A percentile compares a stretch with the other conserved stretches of the same genome.
These are phyloP conservation scores for Tephrocybe sp. DNA, from an alignment of 768 basidiomycete species.

Conservation along the genomic window DNA sequence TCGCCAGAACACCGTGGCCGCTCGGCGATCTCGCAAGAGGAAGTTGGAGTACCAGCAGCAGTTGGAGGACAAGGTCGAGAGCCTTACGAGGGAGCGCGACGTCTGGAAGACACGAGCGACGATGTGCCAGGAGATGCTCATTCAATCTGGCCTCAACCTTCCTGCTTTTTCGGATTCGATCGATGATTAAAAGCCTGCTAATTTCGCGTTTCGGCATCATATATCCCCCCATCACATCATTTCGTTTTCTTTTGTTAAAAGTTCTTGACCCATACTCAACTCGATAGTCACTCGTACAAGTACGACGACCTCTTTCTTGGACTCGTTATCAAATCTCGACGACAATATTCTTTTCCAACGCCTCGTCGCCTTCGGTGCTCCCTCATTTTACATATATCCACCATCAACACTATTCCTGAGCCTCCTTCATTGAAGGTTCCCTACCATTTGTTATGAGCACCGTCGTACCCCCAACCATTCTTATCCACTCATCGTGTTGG, in stretches of 20 bases:
- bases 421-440: slow-evolving; percentile 15
- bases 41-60: slow-evolving; percentile 69
- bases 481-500: no score
- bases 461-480: slow-evolving; percentile 43
- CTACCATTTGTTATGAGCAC: slow-evolving; percentile 49
- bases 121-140: slow-evolving; percentile 42
- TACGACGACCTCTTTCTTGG: slow-evolving; percentile 5
- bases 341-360: slow-evolving; percentile 22
- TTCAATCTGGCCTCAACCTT: slow-evolving; percentile 38
- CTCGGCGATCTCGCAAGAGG: slow-evolving; percentile 69
- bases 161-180: slow-evolving; percentile 31
- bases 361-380: slow-evolving; percentile 31
- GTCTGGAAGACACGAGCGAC: slow-evolving; percentile 51
- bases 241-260: neutral
- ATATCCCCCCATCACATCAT: neutral
- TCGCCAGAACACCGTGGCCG: slow-evolving; percentile 77
- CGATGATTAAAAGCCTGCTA: slow-evolving; percentile 24
- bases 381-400: slow-evolving; percentile 20
- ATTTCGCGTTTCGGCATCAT: slow-evolving; percentile 10
- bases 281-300: neutral
- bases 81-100: slow-evolving; percentile 47
- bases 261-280: neutral
- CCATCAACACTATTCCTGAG: slow-evolving; percentile 26
- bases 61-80: slow-evolving; percentile 51
- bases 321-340: slow-evolving; percentile 13